Base-by-base conservation (phyloP, 2,329 filamentous ascomycete species). In the Microsporum ferrugineum region DNA sequence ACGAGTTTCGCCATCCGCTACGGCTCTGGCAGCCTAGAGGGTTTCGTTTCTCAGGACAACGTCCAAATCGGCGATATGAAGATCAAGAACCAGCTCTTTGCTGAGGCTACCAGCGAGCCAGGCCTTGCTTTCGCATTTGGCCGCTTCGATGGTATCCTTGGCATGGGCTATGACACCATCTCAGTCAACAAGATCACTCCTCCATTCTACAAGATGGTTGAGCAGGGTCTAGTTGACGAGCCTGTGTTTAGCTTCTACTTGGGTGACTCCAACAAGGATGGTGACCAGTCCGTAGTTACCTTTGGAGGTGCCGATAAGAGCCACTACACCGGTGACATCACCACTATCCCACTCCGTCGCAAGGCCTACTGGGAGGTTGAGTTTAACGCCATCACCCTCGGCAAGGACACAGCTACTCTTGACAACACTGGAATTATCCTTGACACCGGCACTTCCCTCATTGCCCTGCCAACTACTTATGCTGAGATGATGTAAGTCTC, bases 341-440 rank as follows among this genome's bases (percentile, higher is more conserved):
- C 86, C 73, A 95, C 91, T 76, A 90, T 99, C 68, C 94, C 94
- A 60, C 84, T 99, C 68, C 89, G 94, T 76, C 89, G 94, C 75
- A 97, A 97, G 87, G 94, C 94, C 57, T 99, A 99, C 84, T 99
- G 94, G 94, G 94, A 99, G 83, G 92, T 99, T 61, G 91, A 97
- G 71, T 86, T 99, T 64, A 87, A 97, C 71, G 82, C 90, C 66
- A 94, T 99, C 78, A 85, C 88, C 61, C 90, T 96, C 66, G 95
- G 94, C 69, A 83, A 91, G 59, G 84, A 88, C 72, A 86, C 84
- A 67, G 91, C 91, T 64, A 88, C 96, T 76, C 86, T 97, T 66
- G 92, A 97, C 66, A 85, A 89, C 81, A 96, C 91, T 62, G 95
- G 94, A 78, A 89, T 91, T 70, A 96, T 99, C 67, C 88, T 99